A percentile compares a stretch with the other conserved stretches of the same genome.
Conservation (phyloP, 73 alveolate species). For the Paramecium pentaurelia region DNA sequence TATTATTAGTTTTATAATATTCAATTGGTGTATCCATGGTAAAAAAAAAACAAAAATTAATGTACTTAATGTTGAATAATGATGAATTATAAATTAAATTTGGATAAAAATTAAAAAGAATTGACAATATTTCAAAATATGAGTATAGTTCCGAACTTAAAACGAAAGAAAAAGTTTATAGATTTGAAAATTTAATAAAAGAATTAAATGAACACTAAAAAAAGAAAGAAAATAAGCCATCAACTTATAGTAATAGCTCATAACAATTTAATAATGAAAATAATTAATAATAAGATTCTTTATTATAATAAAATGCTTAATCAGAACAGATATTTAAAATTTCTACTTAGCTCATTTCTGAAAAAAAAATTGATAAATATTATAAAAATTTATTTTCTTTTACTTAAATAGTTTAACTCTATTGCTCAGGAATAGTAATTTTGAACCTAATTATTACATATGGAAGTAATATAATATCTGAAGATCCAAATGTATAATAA, state of each 20-base stretch:
- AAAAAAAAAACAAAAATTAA: background rate
- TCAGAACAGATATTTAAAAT: background rate
- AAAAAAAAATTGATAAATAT: background rate
- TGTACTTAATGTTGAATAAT: background rate
- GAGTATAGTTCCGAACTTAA: too few relatives aligned
- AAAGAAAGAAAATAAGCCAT: too few relatives aligned
- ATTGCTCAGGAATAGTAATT: background rate
- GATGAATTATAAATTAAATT: background rate
- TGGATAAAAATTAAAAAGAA: too few relatives aligned
- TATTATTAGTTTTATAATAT: background rate
- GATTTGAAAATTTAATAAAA: background rate
- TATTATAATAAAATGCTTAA: background rate
- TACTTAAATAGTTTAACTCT: background rate
- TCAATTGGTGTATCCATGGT: background rate
- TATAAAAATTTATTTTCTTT: background rate
- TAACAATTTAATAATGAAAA: background rate
- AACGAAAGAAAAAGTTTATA: too few relatives aligned
- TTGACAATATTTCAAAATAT: too few relatives aligned
- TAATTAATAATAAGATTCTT: too few relatives aligned
- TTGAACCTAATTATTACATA: background rate
- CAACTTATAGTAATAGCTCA: too few relatives aligned
- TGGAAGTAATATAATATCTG: background rate
- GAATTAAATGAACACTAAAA: background rate
- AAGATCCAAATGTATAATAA: background rate
- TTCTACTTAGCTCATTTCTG: background rate